A percentile compares a stretch with the other conserved stretches of the same genome.
These are phyloP conservation scores for Arctium lappa DNA, from an alignment of 129 eudicot species.

Conservation along the genomic window DNA sequence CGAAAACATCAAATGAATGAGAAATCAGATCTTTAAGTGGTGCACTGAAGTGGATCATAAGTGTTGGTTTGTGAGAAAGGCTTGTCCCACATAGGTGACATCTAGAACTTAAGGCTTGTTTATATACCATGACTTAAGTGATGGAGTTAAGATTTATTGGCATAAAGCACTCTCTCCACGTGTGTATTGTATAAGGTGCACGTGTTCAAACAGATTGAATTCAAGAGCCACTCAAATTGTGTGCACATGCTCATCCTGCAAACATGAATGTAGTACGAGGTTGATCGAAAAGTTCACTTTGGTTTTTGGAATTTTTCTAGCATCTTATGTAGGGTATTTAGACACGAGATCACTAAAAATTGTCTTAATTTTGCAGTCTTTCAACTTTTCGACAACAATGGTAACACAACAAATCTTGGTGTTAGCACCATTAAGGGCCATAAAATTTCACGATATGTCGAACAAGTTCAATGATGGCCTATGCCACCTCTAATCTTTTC, in stretches of 20 bases:
- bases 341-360: background rate
- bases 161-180: background rate
- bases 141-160: background rate
- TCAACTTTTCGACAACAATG: background rate
- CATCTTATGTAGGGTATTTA: background rate
- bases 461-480: background rate
- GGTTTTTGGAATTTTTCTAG: background rate
- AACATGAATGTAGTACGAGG: background rate
- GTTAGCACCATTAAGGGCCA: background rate
- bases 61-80: background rate
- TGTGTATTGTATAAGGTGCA: background rate
- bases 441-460: too few species aligned
- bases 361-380: background rate
- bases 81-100: background rate
- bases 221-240: background rate
- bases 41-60: background rate
- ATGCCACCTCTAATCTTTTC: background rate
- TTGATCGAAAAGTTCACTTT: background rate
- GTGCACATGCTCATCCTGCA: background rate
- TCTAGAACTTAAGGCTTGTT: background rate
- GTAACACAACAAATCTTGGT: background rate
- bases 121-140: background rate
- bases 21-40: background rate
- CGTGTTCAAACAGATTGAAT: background rate
- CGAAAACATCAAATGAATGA: background rate